Conservation (phyloP, 768 basidiomycete species). For the Hirschioporus abietinus region DNA sequence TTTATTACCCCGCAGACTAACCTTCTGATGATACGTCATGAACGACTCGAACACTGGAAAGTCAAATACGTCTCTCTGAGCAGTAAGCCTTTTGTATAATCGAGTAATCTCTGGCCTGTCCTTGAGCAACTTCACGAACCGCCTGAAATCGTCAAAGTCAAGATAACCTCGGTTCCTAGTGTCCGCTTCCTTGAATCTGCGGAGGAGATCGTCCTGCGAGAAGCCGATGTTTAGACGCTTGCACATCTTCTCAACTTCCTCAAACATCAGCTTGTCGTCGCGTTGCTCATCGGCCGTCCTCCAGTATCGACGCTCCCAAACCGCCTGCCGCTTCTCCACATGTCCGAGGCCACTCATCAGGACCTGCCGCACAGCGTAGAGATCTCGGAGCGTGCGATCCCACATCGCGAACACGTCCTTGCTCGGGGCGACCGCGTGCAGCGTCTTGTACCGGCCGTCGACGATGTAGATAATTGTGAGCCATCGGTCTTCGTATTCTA, state of each 20-base stretch:
- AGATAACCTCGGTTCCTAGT: slow-evolving; percentile 48
- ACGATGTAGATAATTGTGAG: slow-evolving; percentile 81
- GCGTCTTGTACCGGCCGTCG: slow-evolving; percentile 74
- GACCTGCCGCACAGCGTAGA: slow-evolving; percentile 61
- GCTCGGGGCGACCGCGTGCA: slow-evolving; percentile 76
- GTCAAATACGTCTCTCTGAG: slow-evolving; percentile 29
- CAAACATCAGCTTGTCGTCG: slow-evolving; percentile 61
- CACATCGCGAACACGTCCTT: slow-evolving; percentile 56
- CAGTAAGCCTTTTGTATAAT: slow-evolving; percentile 46
- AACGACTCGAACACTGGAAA: slow-evolving; percentile 42
- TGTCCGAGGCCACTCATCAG: slow-evolving; percentile 66
- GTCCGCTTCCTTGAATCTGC: slow-evolving; percentile 69
- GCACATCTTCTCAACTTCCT: slow-evolving; percentile 69
- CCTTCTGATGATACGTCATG: slow-evolving; percentile 49
- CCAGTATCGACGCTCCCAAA: slow-evolving; percentile 85
- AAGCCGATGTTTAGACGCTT: slow-evolving; percentile 62
- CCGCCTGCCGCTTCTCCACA: slow-evolving; percentile 53
- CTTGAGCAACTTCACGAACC: slow-evolving; percentile 79
- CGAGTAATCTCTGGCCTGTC: slow-evolving; percentile 75
- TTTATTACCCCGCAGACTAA: slow-evolving; percentile 12
- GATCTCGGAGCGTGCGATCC: slow-evolving; percentile 56
- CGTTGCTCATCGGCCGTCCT: slow-evolving; percentile 59
- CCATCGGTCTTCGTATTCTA: slow-evolving; percentile 66
- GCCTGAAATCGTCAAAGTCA: slow-evolving; percentile 74
- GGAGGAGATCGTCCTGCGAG: slow-evolving; percentile 44